Base-by-base conservation (phyloP, 2,329 filamentous ascomycete species). In the Arthrobotrys entomopaga region DNA sequence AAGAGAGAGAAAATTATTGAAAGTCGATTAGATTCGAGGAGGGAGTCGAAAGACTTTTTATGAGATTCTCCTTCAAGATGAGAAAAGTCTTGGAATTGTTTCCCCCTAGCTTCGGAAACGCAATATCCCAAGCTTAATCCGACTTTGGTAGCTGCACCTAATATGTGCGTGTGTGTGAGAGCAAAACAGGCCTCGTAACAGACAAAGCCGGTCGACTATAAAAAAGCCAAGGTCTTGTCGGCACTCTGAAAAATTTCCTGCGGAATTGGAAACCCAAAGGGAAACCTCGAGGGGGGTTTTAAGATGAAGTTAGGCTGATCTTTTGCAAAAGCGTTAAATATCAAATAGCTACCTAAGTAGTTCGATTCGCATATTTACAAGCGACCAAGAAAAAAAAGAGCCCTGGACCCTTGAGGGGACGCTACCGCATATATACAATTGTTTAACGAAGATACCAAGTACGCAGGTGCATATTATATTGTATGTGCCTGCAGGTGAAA, bases 241-340 rank as follows among this genome's bases (percentile, higher is more conserved):
- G 48, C 57, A 53, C 15, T 66, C 22, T 53, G 56, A 66, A 46
- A n/a, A 65, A 65, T 65, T 65, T 29, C 40, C 52, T 15, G 61
- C 61, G 61, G 66, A 73, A 73, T 73, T 73, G 61, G 69, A 73
- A 73, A 60, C 50, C 48, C n/a, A 38, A 56, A 73, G 60, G 54
- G 49, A 46, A 40, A 10, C 26, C 52, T 58, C 16, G 34, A 50
- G 40, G 42, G 61, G 34, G 34, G 34, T 40, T 10, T 58, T 73
- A 61, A 65, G 57, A 73, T 73, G 69, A 72, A 64, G 46, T 58
- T 40, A 10, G 61, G 61, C 65, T 60, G 69, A 73, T 73, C 69
- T 58, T 22, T 20, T 15, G 43, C 56, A 50, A 58, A 42, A 16
- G 49, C 58, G 46, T 53, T 59, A 52, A 34, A 34, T 34, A 34